Evolutionary conservation across 2,329 filamentous ascomycete species (phyloP).

Genomic region (Ophiostoma triangulosporum): DNA sequence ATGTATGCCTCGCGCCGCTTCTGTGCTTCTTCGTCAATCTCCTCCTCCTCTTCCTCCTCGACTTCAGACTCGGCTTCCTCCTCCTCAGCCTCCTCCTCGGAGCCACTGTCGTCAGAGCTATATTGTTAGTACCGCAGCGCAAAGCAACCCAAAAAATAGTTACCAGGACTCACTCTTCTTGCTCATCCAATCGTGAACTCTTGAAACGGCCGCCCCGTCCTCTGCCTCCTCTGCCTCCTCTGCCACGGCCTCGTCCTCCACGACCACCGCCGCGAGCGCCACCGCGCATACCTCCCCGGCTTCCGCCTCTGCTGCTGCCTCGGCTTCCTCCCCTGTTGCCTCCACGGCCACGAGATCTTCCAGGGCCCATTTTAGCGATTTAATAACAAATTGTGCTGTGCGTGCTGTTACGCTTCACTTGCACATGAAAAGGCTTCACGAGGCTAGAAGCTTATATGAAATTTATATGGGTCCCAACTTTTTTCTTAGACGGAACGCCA

Average conservation of each 20-base stretch:
- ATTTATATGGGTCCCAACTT: not conserved
- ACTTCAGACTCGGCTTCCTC: constrained; percentile 17
- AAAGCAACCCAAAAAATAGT: not conserved
- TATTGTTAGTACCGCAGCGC: not conserved
- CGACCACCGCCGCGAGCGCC: constrained; percentile 2
- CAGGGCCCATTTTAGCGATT: constrained; percentile 22
- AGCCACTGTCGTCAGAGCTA: not conserved
- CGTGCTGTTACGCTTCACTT: not conserved
- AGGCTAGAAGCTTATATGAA: constrained; percentile 6
- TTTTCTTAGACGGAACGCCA: constrained; percentile 5
- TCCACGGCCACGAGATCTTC: constrained; percentile 18
- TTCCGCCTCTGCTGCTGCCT: constrained; percentile 16
- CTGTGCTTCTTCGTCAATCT: constrained; percentile 34
- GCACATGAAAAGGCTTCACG: constrained; percentile 8
- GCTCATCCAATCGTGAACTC: constrained; percentile 30
- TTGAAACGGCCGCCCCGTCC: constrained; percentile 29
- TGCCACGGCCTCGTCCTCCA: constrained; percentile 16
- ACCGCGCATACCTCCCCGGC: constrained; percentile 16
- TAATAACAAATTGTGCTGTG: not conserved
- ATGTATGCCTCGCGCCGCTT: constrained; percentile 32
- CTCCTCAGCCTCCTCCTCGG: constrained; percentile 12
- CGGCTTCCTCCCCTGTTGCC: constrained; percentile 20
- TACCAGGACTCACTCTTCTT: constrained; percentile 26
- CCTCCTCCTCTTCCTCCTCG: constrained; percentile 30
- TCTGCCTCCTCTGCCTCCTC: constrained; percentile 17